Evolutionary conservation across 805 yeast species (phyloP), one percentile per base, ranked within the genome.

Genomic region (Kodamaea kakaduensis): DNA sequence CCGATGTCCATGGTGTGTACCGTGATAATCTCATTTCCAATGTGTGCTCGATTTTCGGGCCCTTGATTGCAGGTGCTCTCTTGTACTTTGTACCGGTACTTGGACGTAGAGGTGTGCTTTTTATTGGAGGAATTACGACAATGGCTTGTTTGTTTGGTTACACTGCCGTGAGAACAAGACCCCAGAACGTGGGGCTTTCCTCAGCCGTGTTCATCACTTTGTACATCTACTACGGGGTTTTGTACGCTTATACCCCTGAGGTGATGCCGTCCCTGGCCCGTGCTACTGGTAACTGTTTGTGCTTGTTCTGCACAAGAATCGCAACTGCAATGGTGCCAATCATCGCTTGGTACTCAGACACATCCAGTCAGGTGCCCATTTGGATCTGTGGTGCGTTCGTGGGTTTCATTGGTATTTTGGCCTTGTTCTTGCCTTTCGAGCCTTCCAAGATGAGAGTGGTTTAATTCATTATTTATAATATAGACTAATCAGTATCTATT

Each of bases 1-100:
- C 53, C 4, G 48, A 65, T 4, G 52, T 60, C 3, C 54, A 51
- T 34, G 56, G 66, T 17, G 68, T 65, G 9, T 73, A 73, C 50
- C 62, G 77, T 46, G 73, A 73, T 51, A 64, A 69, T 13, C 58
- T 73, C 18, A 58, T 76, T 31, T 68, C 67, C 34, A 73, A 69
- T 42, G 61, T 64, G 22, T 57, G 59, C n/a, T 67, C 75, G 9
- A 67, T 70, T 9, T 67, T 64, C 25, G 81, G 81, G 6, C 82
- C 82, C 6, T 42, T 73, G 6, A 53, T 75, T 28, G 81, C 76
- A 3, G 77, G 74, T 32, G 56, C 44, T 23, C 36, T 68, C 13
- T 28, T 44, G 19, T 44, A 40, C 38, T 42, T 20, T 14, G 15
- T 47, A 20, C 51, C 46, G 3, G 18, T 34, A 5, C 28, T 50